Base-by-base conservation (phyloP, 108 stramenopile species). In the Pseudonitzschia delicatissima region DNA sequence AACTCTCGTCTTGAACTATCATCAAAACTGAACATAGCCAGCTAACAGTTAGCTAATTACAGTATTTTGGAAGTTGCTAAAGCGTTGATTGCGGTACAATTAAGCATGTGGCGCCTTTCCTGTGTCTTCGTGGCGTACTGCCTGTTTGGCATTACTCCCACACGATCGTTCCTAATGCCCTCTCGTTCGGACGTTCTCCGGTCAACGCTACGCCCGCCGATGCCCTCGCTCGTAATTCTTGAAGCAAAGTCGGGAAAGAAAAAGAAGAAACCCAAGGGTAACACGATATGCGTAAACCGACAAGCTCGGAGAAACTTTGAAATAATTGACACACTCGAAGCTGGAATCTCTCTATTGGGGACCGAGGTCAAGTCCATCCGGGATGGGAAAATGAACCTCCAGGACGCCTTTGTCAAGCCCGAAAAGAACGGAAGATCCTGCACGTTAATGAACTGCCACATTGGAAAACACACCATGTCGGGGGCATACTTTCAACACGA, bases 401-500 rank as follows among this genome's bases (percentile, higher is more conserved):
- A 84, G 57, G 91, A 92, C 74, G 84, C 86, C 9, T 92, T 71
- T 68, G 66, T 86, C 9, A 79, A 80, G 60, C 64, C 79, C 26
- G 68, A 53, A 44, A 84, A 82, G 72, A 72, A 84, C 64, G 86
- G 86, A 32, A 69, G 84, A 17, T 76, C 79, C 2, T 82, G 82
- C 35, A 66, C 74, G 8, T 51, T 92, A 8, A 78, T 77, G 79
- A 92, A 92, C 70, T 86, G 88, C 17, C 91, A 92, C 57, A 92
- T 92, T 65, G 84, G 82, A 8, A 88, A 87, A 70, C 87, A 88
- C 58, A 60, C 77, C 25, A 82, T 75, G 61, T 71, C 82, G 5
- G 86, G 86, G 32, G 84, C 81, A 29, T 92, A 86, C 51, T 92
- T 88, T 81, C 81, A 92, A 50, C 91, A 92, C 45, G 91, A 92